Conservation (phyloP, 179 eudicot species). For the Beta lomatogona region DNA sequence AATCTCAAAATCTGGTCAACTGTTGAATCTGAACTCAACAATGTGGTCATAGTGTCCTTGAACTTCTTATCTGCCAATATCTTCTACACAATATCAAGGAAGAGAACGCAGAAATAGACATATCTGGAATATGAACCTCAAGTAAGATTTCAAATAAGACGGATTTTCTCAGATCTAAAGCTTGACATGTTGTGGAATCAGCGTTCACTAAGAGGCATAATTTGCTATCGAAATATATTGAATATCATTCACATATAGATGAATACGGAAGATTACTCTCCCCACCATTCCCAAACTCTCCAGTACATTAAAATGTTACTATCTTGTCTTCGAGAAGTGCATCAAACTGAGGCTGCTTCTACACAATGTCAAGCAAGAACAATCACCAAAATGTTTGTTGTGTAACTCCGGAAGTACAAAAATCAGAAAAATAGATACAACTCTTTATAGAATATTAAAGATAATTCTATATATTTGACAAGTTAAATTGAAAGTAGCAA, state of each 20-base stretch:
- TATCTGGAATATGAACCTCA: not conserved
- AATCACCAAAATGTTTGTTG: not conserved
- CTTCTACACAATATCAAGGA: slow-evolving; percentile 68
- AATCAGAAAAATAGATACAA: not conserved
- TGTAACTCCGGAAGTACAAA: not conserved
- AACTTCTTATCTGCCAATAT: slow-evolving; percentile 59
- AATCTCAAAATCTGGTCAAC: slow-evolving; percentile 67
- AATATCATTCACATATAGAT: not conserved
- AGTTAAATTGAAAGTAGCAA: not conserved
- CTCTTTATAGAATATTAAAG: not conserved
- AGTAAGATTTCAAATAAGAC: not conserved
- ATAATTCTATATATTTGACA: not conserved
- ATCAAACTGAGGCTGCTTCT: not conserved
- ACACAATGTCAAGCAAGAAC: too few species aligned
- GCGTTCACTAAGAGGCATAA: not conserved
- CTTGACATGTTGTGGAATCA: not conserved
- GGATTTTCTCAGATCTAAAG: not conserved
- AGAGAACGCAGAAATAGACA: not conserved
- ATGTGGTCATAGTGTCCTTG: slow-evolving; percentile 52
- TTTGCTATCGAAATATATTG: not conserved
- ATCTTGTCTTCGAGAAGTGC: not conserved
- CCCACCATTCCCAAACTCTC: not conserved
- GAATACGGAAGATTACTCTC: not conserved
- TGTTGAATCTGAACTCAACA: slow-evolving; percentile 69
- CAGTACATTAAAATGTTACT: not conserved